Conservation (phyloP, 176 grass and related monocot genomes). For the Cenchrus fungigraminus region DNA sequence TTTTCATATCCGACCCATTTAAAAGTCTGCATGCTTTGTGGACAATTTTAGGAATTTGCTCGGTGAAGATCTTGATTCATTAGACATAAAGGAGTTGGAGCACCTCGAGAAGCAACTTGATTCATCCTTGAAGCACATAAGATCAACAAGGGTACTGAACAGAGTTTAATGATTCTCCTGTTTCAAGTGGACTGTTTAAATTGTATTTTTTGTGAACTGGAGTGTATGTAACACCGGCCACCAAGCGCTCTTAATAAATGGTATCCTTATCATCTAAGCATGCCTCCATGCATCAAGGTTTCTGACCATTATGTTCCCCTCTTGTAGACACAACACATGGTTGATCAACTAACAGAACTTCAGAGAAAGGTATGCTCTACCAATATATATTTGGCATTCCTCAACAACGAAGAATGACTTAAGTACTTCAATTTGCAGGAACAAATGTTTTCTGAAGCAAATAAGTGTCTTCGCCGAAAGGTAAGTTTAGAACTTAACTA, state of each 20-base stretch:
- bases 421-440: conserved; percentile 57
- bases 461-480: conserved; percentile 81
- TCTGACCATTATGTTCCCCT: conserved; percentile 18
- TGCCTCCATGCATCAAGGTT: background rate
- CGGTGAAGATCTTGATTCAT: conserved; percentile 72
- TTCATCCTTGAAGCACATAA: conserved; percentile 83
- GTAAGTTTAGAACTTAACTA: conserved; percentile 48
- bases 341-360: conserved; percentile 66
- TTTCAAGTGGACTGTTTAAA: background rate
- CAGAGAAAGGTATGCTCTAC: conserved; percentile 67
- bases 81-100: conserved; percentile 79
- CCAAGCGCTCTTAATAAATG: background rate
- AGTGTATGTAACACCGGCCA: background rate
- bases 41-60: conserved; percentile 79
- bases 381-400: background rate
- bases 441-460: conserved; percentile 76
- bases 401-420: background rate
- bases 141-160: conserved; percentile 77
- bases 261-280: background rate
- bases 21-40: background rate
- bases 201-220: background rate
- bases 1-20: background rate
- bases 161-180: background rate
- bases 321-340: conserved; percentile 72
- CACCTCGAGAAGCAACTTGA: conserved; percentile 86